Percentiles rank a stretch among this genome's conserved stretches.
Conservation (phyloP, 345 rosid species). For the Gossypium longicalyx region DNA sequence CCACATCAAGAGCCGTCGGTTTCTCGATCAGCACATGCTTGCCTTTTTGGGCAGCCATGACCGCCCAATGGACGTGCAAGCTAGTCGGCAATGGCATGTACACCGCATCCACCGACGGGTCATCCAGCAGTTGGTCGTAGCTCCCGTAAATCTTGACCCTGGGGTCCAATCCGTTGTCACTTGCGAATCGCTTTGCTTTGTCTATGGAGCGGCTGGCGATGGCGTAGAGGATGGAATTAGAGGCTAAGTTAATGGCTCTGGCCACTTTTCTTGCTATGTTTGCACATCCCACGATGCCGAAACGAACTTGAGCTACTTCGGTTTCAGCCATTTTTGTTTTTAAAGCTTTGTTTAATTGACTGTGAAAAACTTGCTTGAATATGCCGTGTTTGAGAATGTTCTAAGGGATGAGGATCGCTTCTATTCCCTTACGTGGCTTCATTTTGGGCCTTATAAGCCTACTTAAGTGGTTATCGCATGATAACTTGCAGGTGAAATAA, state of each 20-base stretch:
- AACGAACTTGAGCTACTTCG: conserved; percentile 16
- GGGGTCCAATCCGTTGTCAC: conserved; percentile 34
- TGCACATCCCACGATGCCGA: conserved; percentile 66
- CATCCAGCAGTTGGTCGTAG: conserved; percentile 50
- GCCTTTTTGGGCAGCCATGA: conserved; percentile 45
- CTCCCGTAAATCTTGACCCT: conserved; percentile 43
- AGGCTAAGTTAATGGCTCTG: conserved; percentile 47
- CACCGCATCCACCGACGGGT: conserved; percentile 50
- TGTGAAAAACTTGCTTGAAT: neutral
- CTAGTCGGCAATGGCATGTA: conserved; percentile 60
- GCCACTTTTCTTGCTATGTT: conserved; percentile 47
- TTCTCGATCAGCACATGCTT: conserved; percentile 69
- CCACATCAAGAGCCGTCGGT: conserved; percentile 49
- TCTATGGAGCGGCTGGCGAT: conserved; percentile 57
- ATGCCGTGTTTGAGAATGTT: neutral
- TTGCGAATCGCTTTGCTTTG: conserved; percentile 46
- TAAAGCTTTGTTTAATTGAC: neutral
- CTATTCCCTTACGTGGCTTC: neutral
- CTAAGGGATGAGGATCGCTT: neutral
- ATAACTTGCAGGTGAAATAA: too few species aligned
- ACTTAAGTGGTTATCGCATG: too few species aligned
- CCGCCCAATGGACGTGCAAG: conserved; percentile 51
- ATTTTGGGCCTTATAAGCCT: neutral
- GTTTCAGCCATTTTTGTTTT: conserved; percentile 31
- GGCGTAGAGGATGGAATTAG: conserved; percentile 45